A percentile compares a stretch with the other conserved stretches of the same genome.
Evolutionary conservation across 768 basidiomycete genomes (phyloP).

Genomic region (Leccinum ochraceum): DNA sequence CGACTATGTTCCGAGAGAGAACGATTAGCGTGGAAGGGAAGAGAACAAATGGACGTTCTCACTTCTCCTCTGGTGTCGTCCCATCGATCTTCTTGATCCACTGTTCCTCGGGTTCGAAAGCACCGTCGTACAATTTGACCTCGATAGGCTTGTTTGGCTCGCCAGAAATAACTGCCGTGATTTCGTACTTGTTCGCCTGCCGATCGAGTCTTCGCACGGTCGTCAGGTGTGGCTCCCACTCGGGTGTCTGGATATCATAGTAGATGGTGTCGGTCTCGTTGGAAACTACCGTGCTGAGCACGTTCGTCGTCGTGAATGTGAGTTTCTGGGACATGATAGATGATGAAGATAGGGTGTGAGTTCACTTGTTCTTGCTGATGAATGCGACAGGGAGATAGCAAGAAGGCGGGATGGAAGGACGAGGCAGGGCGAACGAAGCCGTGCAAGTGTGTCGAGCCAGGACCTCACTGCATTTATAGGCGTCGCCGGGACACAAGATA

Average conservation of each 20-base stretch:
- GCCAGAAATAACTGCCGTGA: constrained; percentile 35
- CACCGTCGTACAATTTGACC: constrained; percentile 30
- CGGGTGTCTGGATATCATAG: constrained; percentile 43
- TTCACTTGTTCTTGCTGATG: neutral
- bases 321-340: constrained; percentile 33
- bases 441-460: neutral
- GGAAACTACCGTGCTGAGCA: constrained; percentile 40
- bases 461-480: neutral
- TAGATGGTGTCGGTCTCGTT: constrained; percentile 39
- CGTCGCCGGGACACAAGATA: neutral
- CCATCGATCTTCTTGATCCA: constrained; percentile 32
- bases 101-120: constrained; percentile 28
- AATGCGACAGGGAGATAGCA: neutral
- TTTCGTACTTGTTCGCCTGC: constrained; percentile 30
- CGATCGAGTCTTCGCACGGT: constrained; percentile 35
- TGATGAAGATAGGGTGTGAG: neutral
- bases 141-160: constrained; percentile 31
- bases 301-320: constrained; percentile 38
- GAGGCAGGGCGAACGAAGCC: neutral
- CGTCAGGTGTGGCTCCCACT: constrained; percentile 38
- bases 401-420: neutral
- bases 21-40: neutral
- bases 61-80: constrained; percentile 17
- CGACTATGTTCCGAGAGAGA: constrained; percentile 8
- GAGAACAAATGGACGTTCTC: neutral